Evolutionary conservation across 345 rosid species (phyloP).

Genomic region (Brassica carinata): DNA sequence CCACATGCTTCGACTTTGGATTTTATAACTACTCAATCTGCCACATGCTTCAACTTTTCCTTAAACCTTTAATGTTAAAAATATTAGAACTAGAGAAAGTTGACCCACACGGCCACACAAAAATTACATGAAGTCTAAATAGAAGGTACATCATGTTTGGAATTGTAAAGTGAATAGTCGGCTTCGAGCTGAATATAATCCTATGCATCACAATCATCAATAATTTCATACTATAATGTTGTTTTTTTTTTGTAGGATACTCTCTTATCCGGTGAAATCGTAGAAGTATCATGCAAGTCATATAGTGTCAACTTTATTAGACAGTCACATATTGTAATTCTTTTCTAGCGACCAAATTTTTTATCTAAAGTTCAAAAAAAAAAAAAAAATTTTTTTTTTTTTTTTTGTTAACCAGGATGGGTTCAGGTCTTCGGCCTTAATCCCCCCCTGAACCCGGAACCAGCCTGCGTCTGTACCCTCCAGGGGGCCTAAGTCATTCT

Average conservation of each 20-base stretch:
- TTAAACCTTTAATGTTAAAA: not conserved
- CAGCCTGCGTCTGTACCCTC: too few relatives aligned
- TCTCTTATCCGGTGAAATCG: not conserved
- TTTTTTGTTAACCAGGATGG: too few relatives aligned
- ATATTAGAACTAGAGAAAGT: slow-evolving; percentile 7
- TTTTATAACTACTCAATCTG: too few relatives aligned
- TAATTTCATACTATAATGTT: not conserved
- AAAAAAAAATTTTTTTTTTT: too few relatives aligned
- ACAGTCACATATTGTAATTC: slow-evolving; percentile 12
- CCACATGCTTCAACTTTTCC: too few relatives aligned
- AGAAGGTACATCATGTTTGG: slow-evolving; percentile 28
- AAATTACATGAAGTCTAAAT: slow-evolving; percentile 5
- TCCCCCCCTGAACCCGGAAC: too few relatives aligned
- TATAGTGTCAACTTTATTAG: not conserved
- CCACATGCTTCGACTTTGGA: too few relatives aligned
- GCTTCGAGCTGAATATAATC: slow-evolving; percentile 24
- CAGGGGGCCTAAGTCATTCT: too few relatives aligned
- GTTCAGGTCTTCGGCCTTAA: too few relatives aligned
- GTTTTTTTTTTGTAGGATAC: not conserved
- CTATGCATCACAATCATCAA: slow-evolving; percentile 16
- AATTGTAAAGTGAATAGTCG: slow-evolving; percentile 9
- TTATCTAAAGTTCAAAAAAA: too few relatives aligned
- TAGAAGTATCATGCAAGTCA: not conserved
- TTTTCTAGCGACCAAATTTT: not conserved
- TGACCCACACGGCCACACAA: slow-evolving; percentile 32